Percentiles rank a stretch among this genome's conserved stretches.
Conservation (phyloP, 1,284 basidiomycete genomes). For the Albatrellus sp. region DNA sequence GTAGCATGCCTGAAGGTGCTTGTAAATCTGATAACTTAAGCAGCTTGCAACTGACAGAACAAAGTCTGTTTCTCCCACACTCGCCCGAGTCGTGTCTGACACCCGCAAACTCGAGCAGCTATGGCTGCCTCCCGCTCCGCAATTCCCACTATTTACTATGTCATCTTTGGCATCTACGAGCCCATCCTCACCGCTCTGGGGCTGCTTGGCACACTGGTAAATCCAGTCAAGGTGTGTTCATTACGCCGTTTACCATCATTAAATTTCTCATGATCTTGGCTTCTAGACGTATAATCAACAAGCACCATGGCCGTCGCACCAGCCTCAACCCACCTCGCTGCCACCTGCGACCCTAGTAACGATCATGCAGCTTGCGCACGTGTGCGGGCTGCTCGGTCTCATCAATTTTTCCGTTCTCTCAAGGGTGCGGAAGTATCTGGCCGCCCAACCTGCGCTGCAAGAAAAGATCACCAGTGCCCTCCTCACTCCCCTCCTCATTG, state of each 20-base stretch:
- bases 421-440: slow-evolving; percentile 45
- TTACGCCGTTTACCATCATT: too few relatives aligned
- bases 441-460: slow-evolving; percentile 44
- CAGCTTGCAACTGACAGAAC: neutral
- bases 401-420: slow-evolving; percentile 56
- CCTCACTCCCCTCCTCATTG: slow-evolving; percentile 53
- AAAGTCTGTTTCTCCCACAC: too few relatives aligned
- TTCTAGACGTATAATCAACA: slow-evolving; percentile 56
- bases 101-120: neutral
- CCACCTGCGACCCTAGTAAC: slow-evolving; percentile 56
- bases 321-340: slow-evolving; percentile 33
- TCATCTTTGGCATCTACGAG: slow-evolving; percentile 61
- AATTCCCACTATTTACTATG: slow-evolving; percentile 58
- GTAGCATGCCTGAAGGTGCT: neutral
- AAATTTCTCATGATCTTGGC: neutral
- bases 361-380: slow-evolving; percentile 57
- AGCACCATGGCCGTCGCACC: slow-evolving; percentile 50
- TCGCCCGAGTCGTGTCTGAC: neutral
- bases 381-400: slow-evolving; percentile 58
- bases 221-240: slow-evolving; percentile 45
- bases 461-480: slow-evolving; percentile 55
- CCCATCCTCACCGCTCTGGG: slow-evolving; percentile 52
- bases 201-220: slow-evolving; percentile 50
- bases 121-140: slow-evolving; percentile 32
- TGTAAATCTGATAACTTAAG: neutral